Conservation (phyloP, 169 alveolate genomes). For the Perkinsus marinus region DNA sequence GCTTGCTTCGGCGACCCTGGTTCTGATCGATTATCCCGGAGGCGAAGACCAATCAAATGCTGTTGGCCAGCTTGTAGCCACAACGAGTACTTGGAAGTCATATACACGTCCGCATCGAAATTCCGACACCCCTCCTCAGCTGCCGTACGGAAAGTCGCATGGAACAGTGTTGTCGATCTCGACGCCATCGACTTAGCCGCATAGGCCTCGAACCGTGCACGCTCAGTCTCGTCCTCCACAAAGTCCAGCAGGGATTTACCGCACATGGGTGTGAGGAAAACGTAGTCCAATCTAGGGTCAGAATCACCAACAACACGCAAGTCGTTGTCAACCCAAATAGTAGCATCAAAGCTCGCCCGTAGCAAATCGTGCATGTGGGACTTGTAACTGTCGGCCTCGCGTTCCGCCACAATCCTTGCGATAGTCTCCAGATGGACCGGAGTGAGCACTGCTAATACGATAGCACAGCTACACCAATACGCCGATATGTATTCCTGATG, state of each 20-base stretch:
- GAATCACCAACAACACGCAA: not conserved
- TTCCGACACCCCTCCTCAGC: not conserved
- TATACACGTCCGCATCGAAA: not conserved
- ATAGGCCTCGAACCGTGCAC: not conserved
- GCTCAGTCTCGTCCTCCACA: not conserved
- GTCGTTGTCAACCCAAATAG: not conserved
- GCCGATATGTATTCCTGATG: not conserved
- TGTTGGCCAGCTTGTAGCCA: not conserved
- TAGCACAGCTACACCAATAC: not conserved
- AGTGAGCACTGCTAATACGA: not conserved
- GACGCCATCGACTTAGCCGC: not conserved
- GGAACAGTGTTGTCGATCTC: not conserved
- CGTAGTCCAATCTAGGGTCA: not conserved
- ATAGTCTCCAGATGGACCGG: not conserved
- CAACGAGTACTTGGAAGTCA: not conserved
- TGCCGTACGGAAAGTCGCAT: not conserved
- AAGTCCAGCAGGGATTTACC: not conserved
- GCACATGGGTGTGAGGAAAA: not conserved
- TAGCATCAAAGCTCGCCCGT: not conserved
- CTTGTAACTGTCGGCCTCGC: not conserved
- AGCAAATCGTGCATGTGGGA: not conserved
- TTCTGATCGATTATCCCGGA: not conserved
- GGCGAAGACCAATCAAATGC: not conserved
- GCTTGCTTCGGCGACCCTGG: not conserved
- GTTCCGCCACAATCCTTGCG: not conserved